Percentiles rank a stretch among this genome's conserved stretches.
phyloP scores from a whole-genome alignment of 192 early-diverging fungal genomes.

The Dissophora ornata region DNA sequence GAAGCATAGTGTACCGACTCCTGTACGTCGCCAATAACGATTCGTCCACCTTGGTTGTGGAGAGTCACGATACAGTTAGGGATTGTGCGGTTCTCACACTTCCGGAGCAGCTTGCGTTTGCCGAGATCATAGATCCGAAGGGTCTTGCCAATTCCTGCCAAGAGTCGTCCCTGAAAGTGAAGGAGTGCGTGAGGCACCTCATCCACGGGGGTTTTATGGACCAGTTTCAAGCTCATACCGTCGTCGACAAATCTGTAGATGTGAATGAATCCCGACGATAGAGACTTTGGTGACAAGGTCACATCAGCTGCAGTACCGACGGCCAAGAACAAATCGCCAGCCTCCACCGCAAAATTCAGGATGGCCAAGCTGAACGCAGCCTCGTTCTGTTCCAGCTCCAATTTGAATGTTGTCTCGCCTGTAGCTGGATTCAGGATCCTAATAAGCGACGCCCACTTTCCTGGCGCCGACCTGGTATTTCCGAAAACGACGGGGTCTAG shows the following conservation, averaged over 20 bases:
- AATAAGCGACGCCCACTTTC: slow-evolving; percentile 90
- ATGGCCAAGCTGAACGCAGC: slow-evolving; percentile 83
- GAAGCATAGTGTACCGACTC: slow-evolving; percentile 86
- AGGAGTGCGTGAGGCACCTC: slow-evolving; percentile 86
- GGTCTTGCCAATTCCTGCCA: slow-evolving; percentile 89
- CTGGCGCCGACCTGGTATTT: slow-evolving; percentile 69
- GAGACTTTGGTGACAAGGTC: slow-evolving; percentile 73
- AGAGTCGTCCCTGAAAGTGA: slow-evolving; percentile 86
- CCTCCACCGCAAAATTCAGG: slow-evolving; percentile 68
- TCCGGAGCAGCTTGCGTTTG: slow-evolving; percentile 87
- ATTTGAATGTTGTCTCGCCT: slow-evolving; percentile 71
- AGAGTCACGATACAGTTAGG: slow-evolving; percentile 79
- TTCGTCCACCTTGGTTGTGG: slow-evolving; percentile 82
- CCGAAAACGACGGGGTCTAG: slow-evolving; percentile 78
- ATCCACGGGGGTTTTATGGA: slow-evolving; percentile 91
- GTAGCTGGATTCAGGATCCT: slow-evolving; percentile 83
- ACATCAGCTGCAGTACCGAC: slow-evolving; percentile 88
- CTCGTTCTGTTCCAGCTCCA: slow-evolving; percentile 87
- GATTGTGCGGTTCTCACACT: slow-evolving; percentile 85
- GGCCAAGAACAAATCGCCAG: slow-evolving; percentile 73
- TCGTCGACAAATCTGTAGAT: slow-evolving; percentile 78
- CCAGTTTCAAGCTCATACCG: slow-evolving; percentile 75
- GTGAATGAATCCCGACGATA: slow-evolving; percentile 77
- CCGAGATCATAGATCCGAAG: slow-evolving; percentile 95
- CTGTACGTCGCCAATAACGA: slow-evolving; percentile 89